Evolutionary conservation across 1,284 basidiomycete genomes (phyloP).

Genomic region (Phlebopus sp.): DNA sequence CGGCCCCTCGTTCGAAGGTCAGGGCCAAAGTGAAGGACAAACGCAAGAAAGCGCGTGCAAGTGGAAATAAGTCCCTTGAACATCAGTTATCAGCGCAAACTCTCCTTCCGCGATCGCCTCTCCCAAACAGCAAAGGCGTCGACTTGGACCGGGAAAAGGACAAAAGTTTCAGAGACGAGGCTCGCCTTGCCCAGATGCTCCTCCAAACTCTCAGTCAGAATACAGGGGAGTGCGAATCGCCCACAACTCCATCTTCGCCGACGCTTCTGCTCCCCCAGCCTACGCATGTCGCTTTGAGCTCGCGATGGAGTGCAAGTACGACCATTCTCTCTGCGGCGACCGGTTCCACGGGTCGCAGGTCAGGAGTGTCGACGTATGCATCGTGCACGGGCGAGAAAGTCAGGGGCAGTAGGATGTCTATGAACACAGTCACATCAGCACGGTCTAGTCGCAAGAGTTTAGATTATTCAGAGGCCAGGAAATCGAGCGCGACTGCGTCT

Average conservation of each 20-base stretch:
- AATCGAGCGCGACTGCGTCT: constrained; percentile 27
- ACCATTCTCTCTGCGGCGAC: constrained; percentile 28
- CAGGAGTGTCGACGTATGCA: constrained; percentile 28
- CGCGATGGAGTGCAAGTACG: constrained; percentile 32
- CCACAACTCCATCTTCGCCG: constrained; percentile 3
- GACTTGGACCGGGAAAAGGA: constrained; percentile 20
- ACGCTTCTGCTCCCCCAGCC: constrained; percentile 14
- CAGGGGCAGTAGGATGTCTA: constrained; percentile 28
- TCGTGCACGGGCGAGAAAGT: constrained; percentile 28
- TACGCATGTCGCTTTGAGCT: constrained; percentile 19
- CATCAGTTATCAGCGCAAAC: constrained; percentile 29
- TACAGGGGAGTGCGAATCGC: constrained; percentile 6
- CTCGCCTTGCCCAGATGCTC: constrained; percentile 27
- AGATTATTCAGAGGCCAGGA: constrained; percentile 27
- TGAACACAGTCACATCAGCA: constrained; percentile 29
- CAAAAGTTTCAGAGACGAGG: constrained; percentile 28
- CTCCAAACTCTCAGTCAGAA: constrained; percentile 26
- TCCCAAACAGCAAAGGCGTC: constrained; percentile 18
- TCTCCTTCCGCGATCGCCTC: constrained; percentile 17
- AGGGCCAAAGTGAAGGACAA: constrained; percentile 22
- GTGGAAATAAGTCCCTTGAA: constrained; percentile 21
- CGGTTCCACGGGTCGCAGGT: constrained; percentile 28
- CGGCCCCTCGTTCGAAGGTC: constrained; percentile 29
- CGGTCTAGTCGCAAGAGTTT: constrained; percentile 29
- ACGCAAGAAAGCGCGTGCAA: constrained; percentile 13